These are phyloP conservation scores for Castanea mollissima DNA, from an alignment of 306 rosid genomes.

Conservation along the genomic window DNA sequence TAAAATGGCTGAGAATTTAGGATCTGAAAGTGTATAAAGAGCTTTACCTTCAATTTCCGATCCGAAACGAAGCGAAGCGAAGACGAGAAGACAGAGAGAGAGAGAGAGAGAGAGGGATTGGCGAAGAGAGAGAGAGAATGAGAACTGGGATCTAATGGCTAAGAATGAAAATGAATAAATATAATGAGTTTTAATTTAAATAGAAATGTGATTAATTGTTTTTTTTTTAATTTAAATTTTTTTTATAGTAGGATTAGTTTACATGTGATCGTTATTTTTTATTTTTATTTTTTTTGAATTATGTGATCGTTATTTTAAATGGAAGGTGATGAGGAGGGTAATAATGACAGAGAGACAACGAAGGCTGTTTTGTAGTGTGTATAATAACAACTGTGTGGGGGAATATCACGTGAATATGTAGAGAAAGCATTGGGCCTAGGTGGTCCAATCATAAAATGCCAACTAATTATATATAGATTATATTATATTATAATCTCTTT, in stretches of 20 bases:
- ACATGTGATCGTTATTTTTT: too few relatives aligned
- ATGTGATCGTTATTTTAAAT: too few relatives aligned
- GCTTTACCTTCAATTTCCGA: conserved; percentile 43
- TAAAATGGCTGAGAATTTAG: conserved; percentile 1
- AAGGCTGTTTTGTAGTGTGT: neutral
- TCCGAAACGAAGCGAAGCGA: conserved; percentile 35
- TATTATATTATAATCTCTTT: too few relatives aligned
- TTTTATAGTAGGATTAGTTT: too few relatives aligned
- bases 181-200: neutral
- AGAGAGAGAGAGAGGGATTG: conserved; percentile 12
- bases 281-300: too few relatives aligned
- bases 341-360: conserved; percentile 21
- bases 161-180: conserved; percentile 6
- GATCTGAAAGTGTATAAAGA: conserved; percentile 29
- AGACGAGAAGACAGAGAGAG: conserved; percentile 30
- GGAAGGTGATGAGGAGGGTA: neutral
- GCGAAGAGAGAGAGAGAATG: conserved; percentile 35
- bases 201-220: neutral
- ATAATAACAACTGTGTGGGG: neutral
- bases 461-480: too few relatives aligned
- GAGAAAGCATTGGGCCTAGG: too few relatives aligned
- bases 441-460: too few relatives aligned
- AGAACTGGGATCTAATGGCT: conserved; percentile 37
- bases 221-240: too few relatives aligned
- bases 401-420: too few relatives aligned